A percentile compares a stretch with the other conserved stretches of the same genome.
Conservation (phyloP, 331 rosid genomes). For the Telfairia occidentalis region DNA sequence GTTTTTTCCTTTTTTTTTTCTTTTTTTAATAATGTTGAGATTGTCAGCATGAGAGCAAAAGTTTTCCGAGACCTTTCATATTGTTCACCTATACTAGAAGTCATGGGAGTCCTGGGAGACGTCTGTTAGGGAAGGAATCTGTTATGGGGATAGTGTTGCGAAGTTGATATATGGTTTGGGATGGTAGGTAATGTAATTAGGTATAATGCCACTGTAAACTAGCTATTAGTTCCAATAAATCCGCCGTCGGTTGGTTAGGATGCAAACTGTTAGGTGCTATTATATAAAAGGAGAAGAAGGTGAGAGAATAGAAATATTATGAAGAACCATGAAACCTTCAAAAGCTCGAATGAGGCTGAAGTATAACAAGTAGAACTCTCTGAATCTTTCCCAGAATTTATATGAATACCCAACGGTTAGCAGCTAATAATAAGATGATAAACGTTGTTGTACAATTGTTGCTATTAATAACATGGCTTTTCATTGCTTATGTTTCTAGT, state of each 20-base stretch:
- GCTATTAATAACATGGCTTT: neutral
- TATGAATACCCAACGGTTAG: no score
- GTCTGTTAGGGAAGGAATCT: neutral
- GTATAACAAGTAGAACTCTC: neutral
- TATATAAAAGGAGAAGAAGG: neutral
- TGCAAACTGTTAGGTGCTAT: no score
- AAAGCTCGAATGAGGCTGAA: neutral
- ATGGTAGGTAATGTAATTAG: neutral
- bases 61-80: neutral
- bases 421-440: neutral
- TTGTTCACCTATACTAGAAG: neutral
- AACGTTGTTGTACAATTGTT: neutral
- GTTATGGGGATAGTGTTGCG: neutral
- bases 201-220: neutral
- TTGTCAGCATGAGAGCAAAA: neutral
- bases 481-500: conserved; percentile 11
- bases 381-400: neutral
- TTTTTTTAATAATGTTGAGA: no score
- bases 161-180: neutral
- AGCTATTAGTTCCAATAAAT: neutral
- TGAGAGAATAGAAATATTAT: neutral
- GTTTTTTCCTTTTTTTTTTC: neutral
- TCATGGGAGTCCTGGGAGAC: neutral
- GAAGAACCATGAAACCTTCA: neutral
- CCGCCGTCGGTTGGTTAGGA: neutral